Percentiles rank a stretch among this genome's conserved stretches.
Conservation (phyloP, 257 asterid genomes). For the Plantago elongata region DNA sequence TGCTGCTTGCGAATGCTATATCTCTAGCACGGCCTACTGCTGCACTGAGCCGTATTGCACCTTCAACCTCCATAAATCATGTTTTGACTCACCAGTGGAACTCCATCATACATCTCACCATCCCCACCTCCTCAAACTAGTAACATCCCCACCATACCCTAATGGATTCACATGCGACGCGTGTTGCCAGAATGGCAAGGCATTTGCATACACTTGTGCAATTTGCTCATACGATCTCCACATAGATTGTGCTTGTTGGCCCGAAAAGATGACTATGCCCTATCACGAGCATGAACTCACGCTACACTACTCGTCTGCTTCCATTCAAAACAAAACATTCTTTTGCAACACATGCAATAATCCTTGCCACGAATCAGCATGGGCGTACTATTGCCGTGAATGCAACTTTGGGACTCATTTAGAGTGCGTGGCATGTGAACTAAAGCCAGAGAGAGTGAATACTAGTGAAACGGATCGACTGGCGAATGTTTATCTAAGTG, state of each 20-base stretch:
- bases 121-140: constrained; percentile 47
- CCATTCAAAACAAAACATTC: constrained; percentile 28
- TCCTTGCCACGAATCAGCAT: constrained; percentile 51
- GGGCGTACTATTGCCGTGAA: constrained; percentile 56
- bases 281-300: constrained; percentile 48
- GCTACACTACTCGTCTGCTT: constrained; percentile 42
- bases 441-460: neutral
- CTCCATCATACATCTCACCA: constrained; percentile 51
- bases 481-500: neutral
- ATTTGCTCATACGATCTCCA: constrained; percentile 51
- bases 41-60: constrained; percentile 49
- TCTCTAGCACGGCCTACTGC: constrained; percentile 38
- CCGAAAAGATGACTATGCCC: constrained; percentile 32
- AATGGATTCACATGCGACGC: constrained; percentile 70
- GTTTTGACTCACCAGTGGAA: constrained; percentile 52
- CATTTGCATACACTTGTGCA: constrained; percentile 48
- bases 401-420: constrained; percentile 67
- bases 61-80: constrained; percentile 54
- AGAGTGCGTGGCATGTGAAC: constrained; percentile 47
- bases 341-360: constrained; percentile 51
- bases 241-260: constrained; percentile 40
- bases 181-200: constrained; percentile 48
- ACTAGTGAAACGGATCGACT: neutral
- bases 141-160: constrained; percentile 42
- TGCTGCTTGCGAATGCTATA: constrained; percentile 49